A percentile compares a stretch with the other conserved stretches of the same genome.
Conservation (phyloP, 2,329 filamentous ascomycete genomes). For the Colletotrichum sp. region DNA sequence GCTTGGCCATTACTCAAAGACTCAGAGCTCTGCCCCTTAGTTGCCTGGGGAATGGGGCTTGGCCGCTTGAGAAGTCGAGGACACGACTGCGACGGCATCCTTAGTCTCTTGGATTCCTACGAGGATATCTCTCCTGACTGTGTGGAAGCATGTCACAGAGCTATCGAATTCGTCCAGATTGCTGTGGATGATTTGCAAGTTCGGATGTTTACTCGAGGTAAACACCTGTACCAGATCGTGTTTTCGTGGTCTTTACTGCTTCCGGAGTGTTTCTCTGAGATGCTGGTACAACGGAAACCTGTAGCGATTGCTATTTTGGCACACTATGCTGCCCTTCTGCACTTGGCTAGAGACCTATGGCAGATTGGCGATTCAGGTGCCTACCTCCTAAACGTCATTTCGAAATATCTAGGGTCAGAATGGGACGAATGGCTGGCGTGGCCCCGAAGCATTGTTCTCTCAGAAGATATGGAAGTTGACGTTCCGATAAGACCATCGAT, state of each 20-base stretch:
- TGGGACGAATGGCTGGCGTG: neutral
- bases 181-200: neutral
- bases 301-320: conserved; percentile 31
- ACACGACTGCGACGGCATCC: neutral
- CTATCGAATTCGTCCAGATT: neutral
- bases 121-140: neutral
- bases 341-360: conserved; percentile 29
- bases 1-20: neutral
- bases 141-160: neutral
- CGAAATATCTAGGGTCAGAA: neutral
- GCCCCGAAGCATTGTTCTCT: neutral
- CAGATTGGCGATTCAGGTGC: conserved; percentile 28
- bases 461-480: neutral
- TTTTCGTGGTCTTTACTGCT: conserved; percentile 30
- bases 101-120: neutral
- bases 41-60: neutral
- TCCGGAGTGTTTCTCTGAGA: conserved; percentile 24
- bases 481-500: neutral
- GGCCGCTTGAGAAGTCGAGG: neutral
- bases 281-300: conserved; percentile 25
- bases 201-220: neutral
- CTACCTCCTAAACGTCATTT: neutral
- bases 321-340: conserved; percentile 32
- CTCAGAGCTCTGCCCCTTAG: neutral
- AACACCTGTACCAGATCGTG: conserved; percentile 27